These are phyloP conservation scores for Capsicum chinense DNA, from an alignment of 257 asterid species.

Conservation along the genomic window DNA sequence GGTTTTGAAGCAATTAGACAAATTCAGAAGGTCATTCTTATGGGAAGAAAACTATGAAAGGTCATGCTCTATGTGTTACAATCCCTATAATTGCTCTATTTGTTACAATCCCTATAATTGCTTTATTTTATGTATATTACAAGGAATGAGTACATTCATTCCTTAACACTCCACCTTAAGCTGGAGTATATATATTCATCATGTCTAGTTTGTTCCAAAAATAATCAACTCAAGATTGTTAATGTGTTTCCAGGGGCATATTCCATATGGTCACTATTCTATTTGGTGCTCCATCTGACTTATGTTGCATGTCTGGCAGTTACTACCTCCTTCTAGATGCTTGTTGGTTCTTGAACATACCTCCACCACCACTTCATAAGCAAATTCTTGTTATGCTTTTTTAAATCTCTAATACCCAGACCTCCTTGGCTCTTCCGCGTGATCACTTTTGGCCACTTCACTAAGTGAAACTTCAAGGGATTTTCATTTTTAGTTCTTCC, in stretches of 20 bases:
- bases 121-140: no score
- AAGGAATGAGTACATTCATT: no score
- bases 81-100: no score
- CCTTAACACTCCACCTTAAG: no score
- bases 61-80: no score
- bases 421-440: neutral
- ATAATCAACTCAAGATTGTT: neutral
- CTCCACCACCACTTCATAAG: neutral
- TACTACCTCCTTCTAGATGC: neutral
- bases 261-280: neutral
- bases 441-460: constrained; percentile 8
- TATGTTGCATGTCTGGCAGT: neutral
- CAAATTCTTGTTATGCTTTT: neutral
- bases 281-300: neutral
- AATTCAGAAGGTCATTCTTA: constrained; percentile 6
- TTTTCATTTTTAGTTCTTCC: no score
- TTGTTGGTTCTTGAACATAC: constrained; percentile 7
- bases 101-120: no score
- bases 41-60: neutral
- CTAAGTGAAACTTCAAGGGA: neutral
- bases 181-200: no score
- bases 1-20: neutral
- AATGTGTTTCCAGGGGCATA: neutral
- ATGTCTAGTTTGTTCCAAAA: no score
- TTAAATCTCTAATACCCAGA: neutral